Percentiles rank a stretch among this genome's conserved stretches.
Evolutionary conservation across 768 basidiomycete genomes (phyloP).

Genomic region (Lyophyllum atratum): DNA sequence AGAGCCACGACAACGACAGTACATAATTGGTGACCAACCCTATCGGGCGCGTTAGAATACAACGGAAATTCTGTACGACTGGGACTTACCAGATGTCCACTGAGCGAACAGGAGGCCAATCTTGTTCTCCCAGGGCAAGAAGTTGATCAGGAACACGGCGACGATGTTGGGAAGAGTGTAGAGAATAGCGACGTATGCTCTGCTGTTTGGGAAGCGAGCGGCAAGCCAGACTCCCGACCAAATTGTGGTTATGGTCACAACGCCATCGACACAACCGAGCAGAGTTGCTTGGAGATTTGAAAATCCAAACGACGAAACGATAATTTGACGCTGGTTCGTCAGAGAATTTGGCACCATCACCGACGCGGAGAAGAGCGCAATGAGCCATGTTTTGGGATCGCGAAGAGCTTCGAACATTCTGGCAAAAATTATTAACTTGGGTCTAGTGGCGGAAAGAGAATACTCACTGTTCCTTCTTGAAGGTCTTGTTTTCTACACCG

Average conservation of each 20-base stretch:
- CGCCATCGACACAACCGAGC: slow-evolving; percentile 65
- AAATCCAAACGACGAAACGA: slow-evolving; percentile 70
- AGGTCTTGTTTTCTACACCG: slow-evolving; percentile 80
- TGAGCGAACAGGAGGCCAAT: slow-evolving; percentile 62
- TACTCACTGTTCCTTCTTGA: slow-evolving; percentile 77
- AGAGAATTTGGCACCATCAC: slow-evolving; percentile 65
- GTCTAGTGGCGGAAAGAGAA: neutral
- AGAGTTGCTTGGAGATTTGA: slow-evolving; percentile 65
- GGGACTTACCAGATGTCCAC: slow-evolving; percentile 50
- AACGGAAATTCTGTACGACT: neutral
- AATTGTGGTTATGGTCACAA: slow-evolving; percentile 70
- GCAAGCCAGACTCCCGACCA: slow-evolving; percentile 63
- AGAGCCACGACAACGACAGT: slow-evolving; percentile 66
- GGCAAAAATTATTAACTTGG: neutral
- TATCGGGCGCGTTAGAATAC: neutral
- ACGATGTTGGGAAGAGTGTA: slow-evolving; percentile 69
- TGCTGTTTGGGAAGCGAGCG: slow-evolving; percentile 52
- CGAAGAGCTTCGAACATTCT: slow-evolving; percentile 69
- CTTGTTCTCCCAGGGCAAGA: slow-evolving; percentile 65
- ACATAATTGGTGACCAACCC: slow-evolving; percentile 44
- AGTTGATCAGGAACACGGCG: slow-evolving; percentile 62
- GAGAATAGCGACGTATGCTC: slow-evolving; percentile 59
- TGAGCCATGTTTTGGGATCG: slow-evolving; percentile 78
- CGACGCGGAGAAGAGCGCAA: slow-evolving; percentile 65
- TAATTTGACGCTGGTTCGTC: slow-evolving; percentile 66